Evolutionary conservation across 169 alveolate species (phyloP).

Genomic region (Theileria sp.): DNA sequence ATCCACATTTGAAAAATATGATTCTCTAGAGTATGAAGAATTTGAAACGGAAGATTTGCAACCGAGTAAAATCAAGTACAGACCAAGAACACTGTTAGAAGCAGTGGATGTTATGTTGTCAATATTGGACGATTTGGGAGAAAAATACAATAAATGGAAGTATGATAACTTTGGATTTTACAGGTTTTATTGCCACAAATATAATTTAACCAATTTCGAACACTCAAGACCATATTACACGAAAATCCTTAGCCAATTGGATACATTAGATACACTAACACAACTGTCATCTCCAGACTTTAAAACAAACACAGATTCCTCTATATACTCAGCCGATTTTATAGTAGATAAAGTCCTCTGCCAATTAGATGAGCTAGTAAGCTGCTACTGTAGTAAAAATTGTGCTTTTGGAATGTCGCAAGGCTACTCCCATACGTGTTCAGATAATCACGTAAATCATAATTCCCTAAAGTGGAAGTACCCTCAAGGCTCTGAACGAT

Average conservation of each 20-base stretch:
- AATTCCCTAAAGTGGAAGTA: constrained; percentile 5
- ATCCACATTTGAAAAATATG: background rate
- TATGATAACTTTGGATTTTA: constrained; percentile 42
- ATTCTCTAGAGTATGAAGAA: constrained; percentile 10
- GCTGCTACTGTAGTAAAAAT: constrained; percentile 60
- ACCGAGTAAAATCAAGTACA: background rate
- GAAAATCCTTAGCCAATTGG: constrained; percentile 16
- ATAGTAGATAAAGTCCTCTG: constrained; percentile 53
- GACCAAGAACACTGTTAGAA: constrained; percentile 23
- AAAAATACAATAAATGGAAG: constrained; percentile 58
- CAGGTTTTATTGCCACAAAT: constrained; percentile 65
- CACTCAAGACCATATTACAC: constrained; percentile 24
- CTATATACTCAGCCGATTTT: constrained; percentile 28
- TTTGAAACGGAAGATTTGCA: constrained; percentile 7
- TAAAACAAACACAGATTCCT: background rate
- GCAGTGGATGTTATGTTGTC: constrained; percentile 16
- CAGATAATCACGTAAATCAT: background rate
- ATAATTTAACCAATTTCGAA: constrained; percentile 19
- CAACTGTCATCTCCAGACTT: background rate
- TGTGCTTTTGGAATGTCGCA: constrained; percentile 44
- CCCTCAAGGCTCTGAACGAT: background rate
- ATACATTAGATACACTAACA: background rate
- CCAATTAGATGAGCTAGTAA: constrained; percentile 57
- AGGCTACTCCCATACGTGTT: constrained; percentile 15
- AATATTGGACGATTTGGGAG: constrained; percentile 41